Evolutionary conservation across 257 asterid species (phyloP), one percentile per base, ranked within the genome.

Genomic region (Fraxinus pennsylvanica): DNA sequence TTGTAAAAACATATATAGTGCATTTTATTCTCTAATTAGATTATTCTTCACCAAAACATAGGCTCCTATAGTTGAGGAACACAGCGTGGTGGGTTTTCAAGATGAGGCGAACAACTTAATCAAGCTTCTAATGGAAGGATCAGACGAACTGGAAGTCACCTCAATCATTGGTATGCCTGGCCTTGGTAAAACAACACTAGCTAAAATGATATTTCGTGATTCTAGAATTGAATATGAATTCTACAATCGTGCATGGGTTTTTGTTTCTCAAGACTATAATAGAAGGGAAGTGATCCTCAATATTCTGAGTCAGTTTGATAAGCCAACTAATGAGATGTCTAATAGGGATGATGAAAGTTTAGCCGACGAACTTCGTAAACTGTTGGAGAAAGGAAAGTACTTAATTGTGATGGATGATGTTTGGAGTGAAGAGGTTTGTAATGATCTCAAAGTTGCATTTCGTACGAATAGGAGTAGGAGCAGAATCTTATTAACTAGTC

Each of bases 121-220:
- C 65, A 57, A 67, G 1, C 87, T 83, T 78, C 91, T 87, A 9
- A 75, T 71, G 0, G 79, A 69, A 39, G 89, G 85, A 30, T 77
- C 91, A 5, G 86, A 81, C 5, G 88, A 85, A 9, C 85, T 85
- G 0, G 86, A 85, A 68, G 89, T 87, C 1, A 72, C 81, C 77
- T 87, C 91, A 2, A 85, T 87, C 7, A 73, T 87, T 2, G 91
- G 91, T 32, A 87, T 87, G 85, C 86, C 87, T 2, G 90, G 94
- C 22, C 90, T 87, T 19, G 96, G 96, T 10, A 88, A 91, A 81
- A 91, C 94, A 21, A 91, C 96, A 1, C 67, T 89, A 29, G 96
- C 94, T 27, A 88, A 79, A 52, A 88, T 86, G 88, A 81, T 89
- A 1, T 86, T 82, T 14, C 85, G 88, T 71, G 89, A 88, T 63